Percentiles rank a stretch among this genome's conserved stretches.
These are phyloP conservation scores for Begonia peltatifolia DNA, from an alignment of 306 rosid species.

Conservation along the genomic window DNA sequence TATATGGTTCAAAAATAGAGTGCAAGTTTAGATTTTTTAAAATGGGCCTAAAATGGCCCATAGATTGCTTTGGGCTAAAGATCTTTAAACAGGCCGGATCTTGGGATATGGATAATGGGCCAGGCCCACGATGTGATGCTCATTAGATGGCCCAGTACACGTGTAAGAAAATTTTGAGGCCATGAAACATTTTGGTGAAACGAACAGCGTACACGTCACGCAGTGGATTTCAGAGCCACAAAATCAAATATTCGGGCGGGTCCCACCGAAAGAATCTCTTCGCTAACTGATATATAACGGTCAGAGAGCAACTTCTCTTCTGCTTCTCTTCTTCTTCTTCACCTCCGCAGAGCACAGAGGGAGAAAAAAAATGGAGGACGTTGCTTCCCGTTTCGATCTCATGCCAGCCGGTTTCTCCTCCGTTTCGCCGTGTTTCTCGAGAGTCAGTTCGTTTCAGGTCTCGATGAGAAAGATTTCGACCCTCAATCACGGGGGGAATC, in stretches of 20 bases:
- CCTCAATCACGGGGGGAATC: slow-evolving; percentile 12
- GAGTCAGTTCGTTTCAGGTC: slow-evolving; percentile 14
- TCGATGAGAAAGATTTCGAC: slow-evolving; percentile 15
- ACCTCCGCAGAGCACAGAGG: no score
- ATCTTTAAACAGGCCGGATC: no score
- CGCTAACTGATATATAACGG: no score
- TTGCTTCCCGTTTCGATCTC: slow-evolving; percentile 23
- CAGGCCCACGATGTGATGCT: no score
- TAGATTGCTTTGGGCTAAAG: no score
- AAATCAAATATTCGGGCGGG: slow-evolving; percentile 11
- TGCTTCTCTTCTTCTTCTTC: background rate
- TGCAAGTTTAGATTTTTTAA: no score
- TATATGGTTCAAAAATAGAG: no score
- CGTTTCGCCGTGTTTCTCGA: slow-evolving; percentile 11
- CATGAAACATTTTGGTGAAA: background rate
- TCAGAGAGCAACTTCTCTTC: background rate
- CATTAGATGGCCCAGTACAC: background rate
- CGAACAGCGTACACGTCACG: slow-evolving; percentile 9
- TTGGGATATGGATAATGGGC: no score
- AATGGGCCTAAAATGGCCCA: no score
- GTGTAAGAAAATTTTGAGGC: background rate
- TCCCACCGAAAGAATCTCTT: slow-evolving; percentile 18
- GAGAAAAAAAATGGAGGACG: slow-evolving; percentile 27
- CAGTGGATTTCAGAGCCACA: slow-evolving; percentile 18
- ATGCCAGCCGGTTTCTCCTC: slow-evolving; percentile 12